phyloP scores from a whole-genome alignment of 2,329 filamentous ascomycete genomes.

The Botryosphaeria dothidea region DNA sequence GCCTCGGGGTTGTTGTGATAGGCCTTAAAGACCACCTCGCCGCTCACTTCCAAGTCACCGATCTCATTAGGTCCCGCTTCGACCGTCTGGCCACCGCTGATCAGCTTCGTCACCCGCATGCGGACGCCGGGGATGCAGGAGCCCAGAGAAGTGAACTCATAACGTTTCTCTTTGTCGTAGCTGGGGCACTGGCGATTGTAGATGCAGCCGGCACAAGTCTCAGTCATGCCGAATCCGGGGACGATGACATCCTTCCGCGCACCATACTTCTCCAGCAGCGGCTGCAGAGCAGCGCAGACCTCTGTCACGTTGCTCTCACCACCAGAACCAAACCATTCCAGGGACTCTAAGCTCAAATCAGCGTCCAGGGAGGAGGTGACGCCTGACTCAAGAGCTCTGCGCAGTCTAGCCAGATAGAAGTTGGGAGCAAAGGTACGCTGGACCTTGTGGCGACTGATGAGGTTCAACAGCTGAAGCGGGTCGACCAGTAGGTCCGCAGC shows the following conservation, averaged over 20 bases:
- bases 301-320: constrained; percentile 48
- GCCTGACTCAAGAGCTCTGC: not conserved
- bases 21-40: constrained; percentile 41
- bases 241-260: constrained; percentile 36
- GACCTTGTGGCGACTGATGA: constrained; percentile 44
- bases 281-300: constrained; percentile 32
- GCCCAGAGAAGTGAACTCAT: constrained; percentile 42
- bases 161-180: constrained; percentile 36
- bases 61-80: constrained; percentile 20
- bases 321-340: constrained; percentile 43
- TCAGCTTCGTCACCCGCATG: constrained; percentile 38
- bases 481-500: constrained; percentile 42
- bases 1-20: constrained; percentile 36
- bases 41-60: constrained; percentile 28
- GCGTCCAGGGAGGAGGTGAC: constrained; percentile 16
- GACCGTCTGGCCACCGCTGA: constrained; percentile 18
- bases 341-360: constrained; percentile 30
- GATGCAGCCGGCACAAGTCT: constrained; percentile 54
- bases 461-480: constrained; percentile 43
- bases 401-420: constrained; percentile 38
- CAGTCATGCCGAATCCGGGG: constrained; percentile 54
- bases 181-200: constrained; percentile 44
- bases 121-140: constrained; percentile 39
- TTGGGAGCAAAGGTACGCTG: constrained; percentile 49
- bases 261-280: constrained; percentile 34